phyloP scores from a whole-genome alignment of 371 early-diverging fungal species.

The Lichtheimia ornata region DNA sequence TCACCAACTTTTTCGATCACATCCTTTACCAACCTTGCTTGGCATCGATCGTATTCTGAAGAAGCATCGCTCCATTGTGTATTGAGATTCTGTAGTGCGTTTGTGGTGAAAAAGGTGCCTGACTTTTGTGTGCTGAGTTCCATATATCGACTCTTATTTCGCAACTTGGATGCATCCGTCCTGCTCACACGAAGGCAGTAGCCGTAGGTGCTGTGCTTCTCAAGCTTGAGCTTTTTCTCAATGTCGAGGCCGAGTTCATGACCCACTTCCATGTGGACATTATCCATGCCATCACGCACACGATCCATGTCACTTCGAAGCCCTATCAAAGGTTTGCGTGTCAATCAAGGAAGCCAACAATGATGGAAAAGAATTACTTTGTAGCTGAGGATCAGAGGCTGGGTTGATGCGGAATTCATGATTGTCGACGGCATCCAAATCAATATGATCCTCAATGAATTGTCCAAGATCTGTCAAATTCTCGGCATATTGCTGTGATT shows the following conservation, averaged over 20 bases:
- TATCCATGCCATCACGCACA: constrained; percentile 55
- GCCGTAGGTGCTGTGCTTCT: constrained; percentile 79
- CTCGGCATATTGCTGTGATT: no score
- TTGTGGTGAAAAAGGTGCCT: constrained; percentile 88
- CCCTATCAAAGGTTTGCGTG: constrained; percentile 38
- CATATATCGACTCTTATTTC: constrained; percentile 69
- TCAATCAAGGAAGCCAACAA: neutral
- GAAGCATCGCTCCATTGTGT: constrained; percentile 51
- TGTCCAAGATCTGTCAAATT: neutral
- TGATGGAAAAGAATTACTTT: constrained; percentile 61
- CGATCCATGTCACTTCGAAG: constrained; percentile 64
- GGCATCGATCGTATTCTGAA: constrained; percentile 66
- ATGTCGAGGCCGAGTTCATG: constrained; percentile 71
- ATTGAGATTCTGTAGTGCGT: constrained; percentile 60
- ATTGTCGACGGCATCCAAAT: constrained; percentile 81
- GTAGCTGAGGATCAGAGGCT: constrained; percentile 76
- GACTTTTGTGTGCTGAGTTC: constrained; percentile 91
- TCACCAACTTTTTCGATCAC: constrained; percentile 79
- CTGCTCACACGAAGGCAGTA: constrained; percentile 87
- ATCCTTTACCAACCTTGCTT: constrained; percentile 79
- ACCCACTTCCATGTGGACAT: constrained; percentile 67
- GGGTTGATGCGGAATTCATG: constrained; percentile 92
- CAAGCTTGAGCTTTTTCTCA: constrained; percentile 90
- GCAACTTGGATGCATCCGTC: constrained; percentile 39
- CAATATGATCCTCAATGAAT: constrained; percentile 82